A percentile compares a stretch with the other conserved stretches of the same genome.
Conservation (phyloP, 495 filamentous ascomycete species). For the Podospora anserina region DNA sequence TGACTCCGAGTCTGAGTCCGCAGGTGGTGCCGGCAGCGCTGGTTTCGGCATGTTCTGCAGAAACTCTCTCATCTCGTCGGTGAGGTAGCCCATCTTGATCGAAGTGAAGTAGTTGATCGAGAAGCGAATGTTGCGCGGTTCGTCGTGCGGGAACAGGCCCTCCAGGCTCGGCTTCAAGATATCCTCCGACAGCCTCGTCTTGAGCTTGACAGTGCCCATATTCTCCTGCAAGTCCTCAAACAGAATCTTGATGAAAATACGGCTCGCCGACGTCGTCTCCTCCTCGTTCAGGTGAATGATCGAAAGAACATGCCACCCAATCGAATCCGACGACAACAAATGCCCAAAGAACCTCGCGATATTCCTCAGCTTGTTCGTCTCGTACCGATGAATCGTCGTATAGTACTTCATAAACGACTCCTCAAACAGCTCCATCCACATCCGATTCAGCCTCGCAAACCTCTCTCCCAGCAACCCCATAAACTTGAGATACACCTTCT, state of each 20-base stretch:
- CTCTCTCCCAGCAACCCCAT: conserved; percentile 91
- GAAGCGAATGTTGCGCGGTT: conserved; percentile 86
- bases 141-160: conserved; percentile 87
- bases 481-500: conserved; percentile 94
- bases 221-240: conserved; percentile 90
- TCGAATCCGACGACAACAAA: conserved; percentile 77
- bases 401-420: conserved; percentile 87
- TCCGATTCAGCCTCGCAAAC: conserved; percentile 89
- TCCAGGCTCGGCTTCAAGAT: conserved; percentile 72
- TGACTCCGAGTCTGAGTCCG: conserved; percentile 55
- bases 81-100: conserved; percentile 90
- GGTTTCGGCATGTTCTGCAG: conserved; percentile 83
- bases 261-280: conserved; percentile 88
- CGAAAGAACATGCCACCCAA: conserved; percentile 87
- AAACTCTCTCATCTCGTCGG: conserved; percentile 90
- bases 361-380: conserved; percentile 90
- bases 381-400: conserved; percentile 94
- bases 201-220: conserved; percentile 75
- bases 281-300: conserved; percentile 90
- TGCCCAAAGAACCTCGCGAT: conserved; percentile 95
- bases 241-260: conserved; percentile 97
- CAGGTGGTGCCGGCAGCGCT: conserved; percentile 58
- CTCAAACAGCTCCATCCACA: conserved; percentile 92
- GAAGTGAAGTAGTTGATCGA: conserved; percentile 99
- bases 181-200: conserved; percentile 71